Conservation (phyloP, 225 moss, liverwort and hornwort species). For the Physcomitrellopsis africana region DNA sequence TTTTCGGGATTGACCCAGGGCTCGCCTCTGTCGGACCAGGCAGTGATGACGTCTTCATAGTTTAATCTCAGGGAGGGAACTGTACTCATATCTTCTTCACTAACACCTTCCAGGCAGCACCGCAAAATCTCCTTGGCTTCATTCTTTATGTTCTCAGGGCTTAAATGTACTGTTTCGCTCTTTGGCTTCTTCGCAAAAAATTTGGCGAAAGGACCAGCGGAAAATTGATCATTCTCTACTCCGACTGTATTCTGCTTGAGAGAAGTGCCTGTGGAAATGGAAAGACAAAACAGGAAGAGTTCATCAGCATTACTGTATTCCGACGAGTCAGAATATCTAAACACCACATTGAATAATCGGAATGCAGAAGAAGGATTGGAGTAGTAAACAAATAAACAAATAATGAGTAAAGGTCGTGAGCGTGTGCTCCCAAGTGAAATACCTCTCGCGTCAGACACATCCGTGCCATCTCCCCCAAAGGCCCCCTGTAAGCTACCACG, state of each 20-base stretch:
- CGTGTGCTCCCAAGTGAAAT: too few species aligned
- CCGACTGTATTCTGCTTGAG: constrained; percentile 3
- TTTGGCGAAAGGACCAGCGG: constrained; percentile 46
- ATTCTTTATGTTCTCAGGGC: constrained; percentile 45
- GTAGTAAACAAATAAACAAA: too few species aligned
- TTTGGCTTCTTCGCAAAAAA: constrained; percentile 37
- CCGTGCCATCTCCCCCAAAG: constrained; percentile 34
- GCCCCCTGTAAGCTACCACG: constrained; percentile 34
- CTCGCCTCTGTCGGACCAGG: constrained; percentile 63
- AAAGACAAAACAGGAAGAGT: background rate
- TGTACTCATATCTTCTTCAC: constrained; percentile 19
- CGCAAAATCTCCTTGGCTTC: constrained; percentile 58
- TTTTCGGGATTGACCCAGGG: constrained; percentile 52
- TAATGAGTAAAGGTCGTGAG: too few species aligned
- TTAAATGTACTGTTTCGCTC: background rate
- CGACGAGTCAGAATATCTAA: background rate
- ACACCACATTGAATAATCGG: background rate
- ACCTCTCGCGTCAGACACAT: background rate
- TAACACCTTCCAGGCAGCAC: constrained; percentile 49
- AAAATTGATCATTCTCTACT: constrained; percentile 31
- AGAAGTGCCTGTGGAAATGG: constrained; percentile 11
- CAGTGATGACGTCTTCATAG: constrained; percentile 65
- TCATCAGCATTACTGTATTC: background rate
- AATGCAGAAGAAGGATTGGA: too few species aligned
- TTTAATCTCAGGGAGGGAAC: constrained; percentile 52